Conservation (phyloP, 225 moss, liverwort and hornwort genomes). For the Sphagnum contortum region DNA sequence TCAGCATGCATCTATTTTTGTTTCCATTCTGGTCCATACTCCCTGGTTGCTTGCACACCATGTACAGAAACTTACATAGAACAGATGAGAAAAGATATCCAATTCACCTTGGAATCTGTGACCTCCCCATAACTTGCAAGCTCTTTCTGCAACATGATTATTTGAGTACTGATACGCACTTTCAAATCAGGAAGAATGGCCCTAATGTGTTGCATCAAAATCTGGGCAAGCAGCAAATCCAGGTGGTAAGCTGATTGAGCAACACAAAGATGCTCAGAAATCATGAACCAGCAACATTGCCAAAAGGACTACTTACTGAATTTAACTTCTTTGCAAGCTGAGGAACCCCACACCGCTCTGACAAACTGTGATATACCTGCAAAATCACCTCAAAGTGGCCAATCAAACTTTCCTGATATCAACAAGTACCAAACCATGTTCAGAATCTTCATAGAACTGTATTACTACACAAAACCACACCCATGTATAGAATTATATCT, state of each 20-base stretch:
- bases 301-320: constrained; percentile 15
- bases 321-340: constrained; percentile 92
- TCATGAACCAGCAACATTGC: too few species aligned
- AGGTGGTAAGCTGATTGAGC: too few species aligned
- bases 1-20: background rate
- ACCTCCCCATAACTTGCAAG: constrained; percentile 95
- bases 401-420: too few species aligned
- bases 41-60: too few species aligned
- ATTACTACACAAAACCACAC: too few species aligned
- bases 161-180: constrained; percentile 88
- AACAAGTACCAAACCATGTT: too few species aligned
- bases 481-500: too few species aligned
- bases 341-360: constrained; percentile 90
- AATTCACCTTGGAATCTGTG: constrained; percentile 81
- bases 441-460: too few species aligned
- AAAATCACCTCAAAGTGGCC: background rate
- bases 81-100: too few species aligned
- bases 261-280: too few species aligned
- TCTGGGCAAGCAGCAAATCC: constrained; percentile 22
- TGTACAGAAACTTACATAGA: too few species aligned
- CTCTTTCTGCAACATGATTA: constrained; percentile 93
- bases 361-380: constrained; percentile 92
- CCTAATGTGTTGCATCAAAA: constrained; percentile 90
- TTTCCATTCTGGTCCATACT: too few species aligned
- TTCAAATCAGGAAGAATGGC: constrained; percentile 95